Evolutionary conservation across 768 basidiomycete species (phyloP).

Genomic region (Calocybe cyanea): DNA sequence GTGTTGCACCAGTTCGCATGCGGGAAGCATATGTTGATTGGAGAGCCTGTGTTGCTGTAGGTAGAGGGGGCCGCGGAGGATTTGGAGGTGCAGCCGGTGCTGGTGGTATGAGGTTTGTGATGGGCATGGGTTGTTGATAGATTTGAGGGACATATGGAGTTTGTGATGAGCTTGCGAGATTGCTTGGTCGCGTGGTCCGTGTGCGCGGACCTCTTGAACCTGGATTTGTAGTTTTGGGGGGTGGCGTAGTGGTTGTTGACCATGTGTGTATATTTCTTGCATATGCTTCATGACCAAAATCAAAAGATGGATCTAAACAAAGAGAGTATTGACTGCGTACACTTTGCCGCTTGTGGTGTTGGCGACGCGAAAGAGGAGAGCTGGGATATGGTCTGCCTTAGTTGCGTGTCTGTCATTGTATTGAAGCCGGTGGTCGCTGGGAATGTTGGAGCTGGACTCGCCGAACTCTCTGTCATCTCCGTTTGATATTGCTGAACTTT

Average conservation of each 20-base stretch:
- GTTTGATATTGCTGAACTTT: background rate
- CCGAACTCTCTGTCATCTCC: constrained; percentile 26
- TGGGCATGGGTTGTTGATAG: constrained; percentile 30
- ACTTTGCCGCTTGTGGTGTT: constrained; percentile 32
- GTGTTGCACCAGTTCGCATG: constrained; percentile 84
- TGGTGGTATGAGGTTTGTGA: constrained; percentile 15
- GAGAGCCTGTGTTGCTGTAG: constrained; percentile 64
- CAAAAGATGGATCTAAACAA: constrained; percentile 10
- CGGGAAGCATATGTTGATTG: constrained; percentile 84
- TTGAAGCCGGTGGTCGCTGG: constrained; percentile 26
- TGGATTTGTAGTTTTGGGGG: constrained; percentile 36
- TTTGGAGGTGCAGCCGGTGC: constrained; percentile 37
- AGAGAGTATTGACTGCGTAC: constrained; percentile 15
- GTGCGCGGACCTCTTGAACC: constrained; percentile 39
- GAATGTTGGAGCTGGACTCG: constrained; percentile 19
- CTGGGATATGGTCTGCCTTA: constrained; percentile 60
- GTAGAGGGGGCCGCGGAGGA: constrained; percentile 53
- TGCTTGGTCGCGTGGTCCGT: constrained; percentile 38
- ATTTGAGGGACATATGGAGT: constrained; percentile 27
- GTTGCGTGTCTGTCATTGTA: constrained; percentile 58
- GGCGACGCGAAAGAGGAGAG: constrained; percentile 41
- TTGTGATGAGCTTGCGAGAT: constrained; percentile 32
- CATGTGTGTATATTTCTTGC: constrained; percentile 69
- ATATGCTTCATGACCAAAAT: constrained; percentile 41
- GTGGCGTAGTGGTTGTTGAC: constrained; percentile 57